Evolutionary conservation across 2,329 filamentous ascomycete species (phyloP).

Genomic region (Fusarium anthophilum): DNA sequence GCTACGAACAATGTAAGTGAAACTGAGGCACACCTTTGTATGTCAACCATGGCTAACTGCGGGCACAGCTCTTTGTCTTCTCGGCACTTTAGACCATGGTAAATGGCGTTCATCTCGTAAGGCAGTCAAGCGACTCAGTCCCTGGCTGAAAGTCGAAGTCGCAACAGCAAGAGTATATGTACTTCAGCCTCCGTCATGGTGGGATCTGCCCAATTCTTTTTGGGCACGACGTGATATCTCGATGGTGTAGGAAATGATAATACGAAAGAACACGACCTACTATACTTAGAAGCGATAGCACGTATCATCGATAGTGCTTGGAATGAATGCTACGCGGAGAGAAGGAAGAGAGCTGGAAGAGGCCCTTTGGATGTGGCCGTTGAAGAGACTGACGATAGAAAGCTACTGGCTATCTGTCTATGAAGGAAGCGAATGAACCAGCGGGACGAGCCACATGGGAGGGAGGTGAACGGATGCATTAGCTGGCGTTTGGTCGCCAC

Average conservation of each 20-base stretch:
- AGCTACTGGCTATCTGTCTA: slow-evolving; percentile 18
- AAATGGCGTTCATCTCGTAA: slow-evolving; percentile 40
- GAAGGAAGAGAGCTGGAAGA: slow-evolving; percentile 19
- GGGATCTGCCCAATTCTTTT: slow-evolving; percentile 29
- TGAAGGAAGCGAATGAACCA: slow-evolving; percentile 33
- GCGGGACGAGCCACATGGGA: slow-evolving; percentile 32
- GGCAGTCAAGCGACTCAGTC: slow-evolving; percentile 27
- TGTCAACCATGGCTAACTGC: slow-evolving; percentile 36
- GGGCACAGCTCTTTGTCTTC: slow-evolving; percentile 76
- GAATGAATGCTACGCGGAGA: slow-evolving; percentile 19
- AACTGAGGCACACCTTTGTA: not conserved
- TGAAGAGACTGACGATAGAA: slow-evolving; percentile 20
- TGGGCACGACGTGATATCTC: slow-evolving; percentile 32
- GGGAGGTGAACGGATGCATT: slow-evolving; percentile 35
- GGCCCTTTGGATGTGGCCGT: slow-evolving; percentile 30
- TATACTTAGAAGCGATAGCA: slow-evolving; percentile 40
- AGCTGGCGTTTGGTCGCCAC: slow-evolving; percentile 37
- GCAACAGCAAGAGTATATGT: slow-evolving; percentile 30
- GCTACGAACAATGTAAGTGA: slow-evolving; percentile 96
- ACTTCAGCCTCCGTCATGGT: slow-evolving; percentile 23
- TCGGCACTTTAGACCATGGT: slow-evolving; percentile 70
- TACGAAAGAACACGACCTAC: slow-evolving; percentile 34
- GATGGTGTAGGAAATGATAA: slow-evolving; percentile 31
- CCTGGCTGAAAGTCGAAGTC: slow-evolving; percentile 23
- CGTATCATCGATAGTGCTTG: slow-evolving; percentile 17